Evolutionary conservation across 257 asterid species (phyloP), one percentile per base, ranked within the genome.

Genomic region (Marsdenia floribunda): DNA sequence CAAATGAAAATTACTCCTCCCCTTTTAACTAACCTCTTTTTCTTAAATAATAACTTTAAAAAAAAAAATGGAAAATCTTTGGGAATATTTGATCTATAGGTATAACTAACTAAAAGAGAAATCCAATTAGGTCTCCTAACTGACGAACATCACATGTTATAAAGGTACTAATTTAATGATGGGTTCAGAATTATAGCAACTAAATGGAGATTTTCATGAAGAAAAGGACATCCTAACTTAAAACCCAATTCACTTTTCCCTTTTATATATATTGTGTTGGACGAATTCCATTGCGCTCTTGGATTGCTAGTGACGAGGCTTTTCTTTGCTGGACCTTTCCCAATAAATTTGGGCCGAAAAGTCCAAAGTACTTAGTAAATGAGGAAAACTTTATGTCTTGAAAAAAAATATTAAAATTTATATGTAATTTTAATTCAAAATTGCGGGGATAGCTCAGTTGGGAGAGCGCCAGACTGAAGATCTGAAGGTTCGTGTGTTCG

Each of bases 401-500:
- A n/a, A n/a, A n/a, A n/a, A n/a, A n/a, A n/a, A n/a, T n/a, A n/a
- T n/a, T n/a, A n/a, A n/a, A n/a, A n/a, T n/a, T n/a, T n/a, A n/a
- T n/a, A n/a, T n/a, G n/a, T n/a, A n/a, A n/a, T n/a, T n/a, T n/a
- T n/a, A n/a, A n/a, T n/a, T n/a, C n/a, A n/a, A n/a, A n/a, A n/a
- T n/a, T 1, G 96, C 90, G 93, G 94, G 93, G 95, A 91, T 90
- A 91, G 95, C 93, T 88, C 93, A 90, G 90, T 91, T 88, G 96
- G 96, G 91, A 88, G 93, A 90, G 96, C 96, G 95, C 85, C 96
- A 88, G 93, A 88, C 96, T 92, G 93, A 82, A 88, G 89, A 83
- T 85, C 85, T 83, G 89, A 92, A 88, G 96, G 96, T 87, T 87
- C 55, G 19, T 18, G 55, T 50, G 19, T 50, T 50, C 55, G 55